Conservation (phyloP, 352 stramenopile genomes). For the Pythium scleroteichum region DNA sequence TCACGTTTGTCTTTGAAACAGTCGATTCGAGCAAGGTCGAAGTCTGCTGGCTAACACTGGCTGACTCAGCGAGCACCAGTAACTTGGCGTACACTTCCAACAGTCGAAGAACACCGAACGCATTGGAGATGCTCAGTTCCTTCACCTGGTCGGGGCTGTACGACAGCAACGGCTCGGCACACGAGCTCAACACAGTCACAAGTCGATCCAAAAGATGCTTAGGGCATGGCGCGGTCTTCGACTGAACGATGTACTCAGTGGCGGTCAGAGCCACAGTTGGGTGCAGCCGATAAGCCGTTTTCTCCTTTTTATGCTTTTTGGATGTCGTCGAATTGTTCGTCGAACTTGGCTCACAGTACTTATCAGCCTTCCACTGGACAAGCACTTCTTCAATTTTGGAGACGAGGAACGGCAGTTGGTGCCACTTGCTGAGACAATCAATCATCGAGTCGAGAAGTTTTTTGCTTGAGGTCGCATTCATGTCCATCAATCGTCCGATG, state of each 20-base stretch:
- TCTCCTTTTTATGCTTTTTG: slow-evolving; percentile 41
- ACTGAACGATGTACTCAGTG: slow-evolving; percentile 65
- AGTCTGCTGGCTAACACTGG: slow-evolving; percentile 49
- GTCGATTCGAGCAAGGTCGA: slow-evolving; percentile 38
- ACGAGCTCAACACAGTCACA: slow-evolving; percentile 38
- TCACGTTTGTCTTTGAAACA: slow-evolving; percentile 38
- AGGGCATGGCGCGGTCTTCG: slow-evolving; percentile 45
- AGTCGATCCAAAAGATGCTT: slow-evolving; percentile 53
- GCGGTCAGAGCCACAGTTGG: slow-evolving; percentile 63
- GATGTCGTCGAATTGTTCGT: slow-evolving; percentile 20
- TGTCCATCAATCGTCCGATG: slow-evolving; percentile 66
- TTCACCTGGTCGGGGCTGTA: slow-evolving; percentile 43
- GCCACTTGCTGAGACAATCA: slow-evolving; percentile 74
- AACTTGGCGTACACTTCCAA: slow-evolving; percentile 75
- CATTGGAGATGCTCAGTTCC: slow-evolving; percentile 46
- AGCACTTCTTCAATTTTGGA: slow-evolving; percentile 65
- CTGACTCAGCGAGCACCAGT: slow-evolving; percentile 49
- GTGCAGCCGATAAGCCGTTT: slow-evolving; percentile 37
- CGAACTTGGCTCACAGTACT: slow-evolving; percentile 31
- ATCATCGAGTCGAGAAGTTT: slow-evolving; percentile 81
- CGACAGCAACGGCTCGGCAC: slow-evolving; percentile 48
- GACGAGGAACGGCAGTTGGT: slow-evolving; percentile 65
- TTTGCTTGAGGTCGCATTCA: slow-evolving; percentile 71
- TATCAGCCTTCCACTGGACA: slow-evolving; percentile 52
- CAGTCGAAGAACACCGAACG: slow-evolving; percentile 64